These are phyloP conservation scores for Globisporangium middletonii DNA, from an alignment of 352 stramenopile species.

Conservation along the genomic window DNA sequence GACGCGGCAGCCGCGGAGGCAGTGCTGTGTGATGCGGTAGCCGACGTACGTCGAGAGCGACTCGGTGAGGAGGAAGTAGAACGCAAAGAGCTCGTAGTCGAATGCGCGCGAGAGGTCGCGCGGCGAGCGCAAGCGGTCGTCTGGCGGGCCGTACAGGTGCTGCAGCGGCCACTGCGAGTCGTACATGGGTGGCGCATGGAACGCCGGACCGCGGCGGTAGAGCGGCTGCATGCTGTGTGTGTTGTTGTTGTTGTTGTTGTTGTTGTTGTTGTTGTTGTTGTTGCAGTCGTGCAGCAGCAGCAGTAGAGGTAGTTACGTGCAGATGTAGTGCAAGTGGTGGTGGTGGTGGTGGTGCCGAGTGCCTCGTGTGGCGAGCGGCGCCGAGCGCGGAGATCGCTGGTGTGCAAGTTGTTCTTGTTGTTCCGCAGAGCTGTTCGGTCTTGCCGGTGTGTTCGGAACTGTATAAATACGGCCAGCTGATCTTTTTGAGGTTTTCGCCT, in stretches of 20 bases:
- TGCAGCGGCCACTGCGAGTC: conserved; percentile 21
- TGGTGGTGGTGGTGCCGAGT: neutral
- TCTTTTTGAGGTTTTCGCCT: too few relatives aligned
- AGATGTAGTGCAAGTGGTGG: neutral
- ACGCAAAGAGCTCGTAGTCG: conserved; percentile 66
- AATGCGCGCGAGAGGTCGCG: conserved; percentile 34
- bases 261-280: conserved; percentile 15
- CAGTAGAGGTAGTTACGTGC: too few relatives aligned
- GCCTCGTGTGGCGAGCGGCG: neutral
- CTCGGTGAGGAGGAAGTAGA: conserved; percentile 77
- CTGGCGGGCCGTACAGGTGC: conserved; percentile 43
- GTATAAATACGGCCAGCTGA: too few relatives aligned
- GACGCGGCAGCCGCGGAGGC: conserved; percentile 59
- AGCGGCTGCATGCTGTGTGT: conserved; percentile 28
- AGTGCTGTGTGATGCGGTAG: conserved; percentile 79
- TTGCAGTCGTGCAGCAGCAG: conserved; percentile 11
- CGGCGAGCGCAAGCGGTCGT: conserved; percentile 23
- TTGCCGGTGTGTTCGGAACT: too few relatives aligned
- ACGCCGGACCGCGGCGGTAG: conserved; percentile 54
- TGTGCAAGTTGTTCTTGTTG: neutral
- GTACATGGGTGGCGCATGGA: conserved; percentile 29
- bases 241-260: conserved; percentile 20
- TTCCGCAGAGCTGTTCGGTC: neutral
- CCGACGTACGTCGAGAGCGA: conserved; percentile 69
- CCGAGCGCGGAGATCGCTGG: neutral